A percentile compares a stretch with the other conserved stretches of the same genome.
These are phyloP conservation scores for Curvularia lunata DNA, from an alignment of 2,329 filamentous ascomycete genomes.

Conservation along the genomic window DNA sequence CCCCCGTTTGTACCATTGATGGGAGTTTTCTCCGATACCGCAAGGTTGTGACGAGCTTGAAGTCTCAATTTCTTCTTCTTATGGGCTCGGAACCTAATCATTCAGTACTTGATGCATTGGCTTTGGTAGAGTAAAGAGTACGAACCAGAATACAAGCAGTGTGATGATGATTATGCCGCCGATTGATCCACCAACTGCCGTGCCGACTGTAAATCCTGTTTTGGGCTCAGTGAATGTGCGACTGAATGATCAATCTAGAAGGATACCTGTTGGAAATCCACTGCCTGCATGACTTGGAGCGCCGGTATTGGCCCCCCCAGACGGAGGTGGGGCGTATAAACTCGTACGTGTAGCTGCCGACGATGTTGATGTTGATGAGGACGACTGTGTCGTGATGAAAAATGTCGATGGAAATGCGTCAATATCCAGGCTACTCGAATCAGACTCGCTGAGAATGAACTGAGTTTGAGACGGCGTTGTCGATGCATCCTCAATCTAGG, in stretches of 20 bases:
- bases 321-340: not conserved
- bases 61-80: not conserved
- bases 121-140: not conserved
- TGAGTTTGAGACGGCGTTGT: not conserved
- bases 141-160: not conserved
- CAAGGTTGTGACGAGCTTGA: not conserved
- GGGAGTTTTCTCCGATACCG: not conserved
- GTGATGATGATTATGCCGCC: not conserved
- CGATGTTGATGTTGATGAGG: not conserved
- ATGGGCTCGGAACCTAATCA: not conserved
- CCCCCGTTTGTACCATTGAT: not conserved
- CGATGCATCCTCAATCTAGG: not conserved
- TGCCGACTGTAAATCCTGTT: not conserved
- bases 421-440: not conserved
- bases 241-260: not conserved
- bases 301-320: not conserved
- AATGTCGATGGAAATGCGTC: not conserved
- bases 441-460: not conserved
- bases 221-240: not conserved
- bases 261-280: not conserved
- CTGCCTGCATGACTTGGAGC: too few species aligned
- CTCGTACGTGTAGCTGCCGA: not conserved
- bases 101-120: not conserved
- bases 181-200: not conserved
- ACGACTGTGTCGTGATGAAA: not conserved